A percentile compares a stretch with the other conserved stretches of the same genome.
Evolutionary conservation across 2,329 filamentous ascomycete genomes (phyloP).

Genomic region (Alternaria gaisen): DNA sequence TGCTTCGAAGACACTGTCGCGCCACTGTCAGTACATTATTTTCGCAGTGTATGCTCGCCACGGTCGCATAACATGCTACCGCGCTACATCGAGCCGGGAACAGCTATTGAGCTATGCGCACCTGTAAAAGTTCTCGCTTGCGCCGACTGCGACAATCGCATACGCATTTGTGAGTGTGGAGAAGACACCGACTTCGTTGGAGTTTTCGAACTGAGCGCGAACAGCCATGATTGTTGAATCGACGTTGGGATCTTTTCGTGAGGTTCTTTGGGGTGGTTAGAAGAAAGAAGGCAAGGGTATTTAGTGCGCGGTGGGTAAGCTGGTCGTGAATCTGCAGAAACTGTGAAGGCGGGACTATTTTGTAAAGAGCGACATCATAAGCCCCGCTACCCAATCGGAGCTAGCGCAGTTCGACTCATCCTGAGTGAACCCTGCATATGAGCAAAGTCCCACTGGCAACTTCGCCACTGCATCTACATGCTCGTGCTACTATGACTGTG

Average conservation of each 20-base stretch:
- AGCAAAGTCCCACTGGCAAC: background rate
- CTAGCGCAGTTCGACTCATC: conserved; percentile 39
- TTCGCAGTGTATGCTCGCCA: background rate
- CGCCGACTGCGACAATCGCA: conserved; percentile 90
- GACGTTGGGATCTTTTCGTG: conserved; percentile 3
- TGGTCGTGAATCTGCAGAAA: conserved; percentile 32
- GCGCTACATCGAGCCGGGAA: background rate
- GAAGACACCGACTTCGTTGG: conserved; percentile 96
- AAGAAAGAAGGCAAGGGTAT: background rate
- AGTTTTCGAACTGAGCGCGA: conserved; percentile 80
- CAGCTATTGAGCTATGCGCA: conserved; percentile 46
- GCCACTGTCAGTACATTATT: conserved; percentile 27
- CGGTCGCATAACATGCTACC: background rate
- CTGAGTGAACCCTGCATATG: conserved; percentile 19
- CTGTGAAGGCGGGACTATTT: conserved; percentile 35
- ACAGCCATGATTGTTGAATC: conserved; percentile 57
- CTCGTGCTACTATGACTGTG: background rate
- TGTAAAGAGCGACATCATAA: conserved; percentile 37
- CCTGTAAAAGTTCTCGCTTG: conserved; percentile 99
- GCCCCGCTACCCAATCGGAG: conserved; percentile 31
- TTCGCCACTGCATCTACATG: conserved; percentile 1
- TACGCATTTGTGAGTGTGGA: conserved; percentile 97
- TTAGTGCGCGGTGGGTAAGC: conserved; percentile 10
- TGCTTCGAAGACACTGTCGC: conserved; percentile 85
- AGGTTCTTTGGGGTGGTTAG: background rate